Percentiles rank a stretch among this genome's conserved stretches.
Evolutionary conservation across 2,329 filamentous ascomycete genomes (phyloP).

Genomic region (Cladophialophora immunda): DNA sequence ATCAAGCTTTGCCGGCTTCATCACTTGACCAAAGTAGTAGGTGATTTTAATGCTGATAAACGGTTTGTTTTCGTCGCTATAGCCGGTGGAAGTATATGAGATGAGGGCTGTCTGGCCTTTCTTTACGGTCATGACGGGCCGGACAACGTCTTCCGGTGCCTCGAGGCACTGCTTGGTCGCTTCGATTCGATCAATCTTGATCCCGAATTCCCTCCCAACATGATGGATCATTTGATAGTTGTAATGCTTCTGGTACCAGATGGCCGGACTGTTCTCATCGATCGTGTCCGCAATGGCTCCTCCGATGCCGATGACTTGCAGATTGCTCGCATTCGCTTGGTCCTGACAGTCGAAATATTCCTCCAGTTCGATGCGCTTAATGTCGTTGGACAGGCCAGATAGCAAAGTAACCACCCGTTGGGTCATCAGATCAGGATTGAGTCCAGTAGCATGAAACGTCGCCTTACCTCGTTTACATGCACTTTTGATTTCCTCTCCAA

Average conservation of each 20-base stretch:
- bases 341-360: conserved; percentile 15
- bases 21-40: conserved; percentile 14
- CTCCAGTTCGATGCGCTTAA: conserved; percentile 6
- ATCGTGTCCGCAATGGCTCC: conserved; percentile 13
- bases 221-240: conserved; percentile 21
- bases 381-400: conserved; percentile 15
- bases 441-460: conserved; percentile 12
- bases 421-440: conserved; percentile 16
- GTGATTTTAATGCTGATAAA: conserved; percentile 21
- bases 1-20: conserved; percentile 9
- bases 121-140: conserved; percentile 18
- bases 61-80: conserved; percentile 14
- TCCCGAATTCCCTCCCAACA: conserved; percentile 2
- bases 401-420: conserved; percentile 11
- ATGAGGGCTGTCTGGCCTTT: conserved; percentile 18
- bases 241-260: conserved; percentile 23
- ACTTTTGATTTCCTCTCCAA: conserved; percentile 12
- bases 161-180: conserved; percentile 13
- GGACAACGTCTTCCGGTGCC: conserved; percentile 20
- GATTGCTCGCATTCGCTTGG: conserved; percentile 11
- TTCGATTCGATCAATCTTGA: conserved; percentile 23
- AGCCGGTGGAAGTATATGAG: conserved; percentile 18
- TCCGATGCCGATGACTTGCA: conserved; percentile 12
- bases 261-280: conserved; percentile 18
- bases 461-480: conserved; percentile 10